phyloP scores from a whole-genome alignment of 805 yeast genomes.

The Wilhelminamyces savonicus region DNA sequence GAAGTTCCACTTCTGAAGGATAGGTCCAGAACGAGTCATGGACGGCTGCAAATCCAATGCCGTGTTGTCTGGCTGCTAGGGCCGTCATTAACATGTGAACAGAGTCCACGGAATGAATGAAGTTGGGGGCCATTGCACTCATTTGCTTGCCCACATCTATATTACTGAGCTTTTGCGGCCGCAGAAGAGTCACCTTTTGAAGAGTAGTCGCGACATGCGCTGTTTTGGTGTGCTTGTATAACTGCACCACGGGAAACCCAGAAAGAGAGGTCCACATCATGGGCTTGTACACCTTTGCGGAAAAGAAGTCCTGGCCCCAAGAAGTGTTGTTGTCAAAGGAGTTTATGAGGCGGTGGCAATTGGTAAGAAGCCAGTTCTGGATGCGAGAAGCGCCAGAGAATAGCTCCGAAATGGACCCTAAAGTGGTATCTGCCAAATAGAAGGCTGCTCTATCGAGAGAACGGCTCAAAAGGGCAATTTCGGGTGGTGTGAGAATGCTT shows the following conservation, averaged over 20 bases:
- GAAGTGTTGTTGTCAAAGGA: conserved; percentile 13
- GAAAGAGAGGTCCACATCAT: conserved; percentile 38
- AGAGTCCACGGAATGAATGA: conserved; percentile 37
- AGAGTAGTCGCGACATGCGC: conserved; percentile 13
- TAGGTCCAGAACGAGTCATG: conserved; percentile 43
- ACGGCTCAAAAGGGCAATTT: too few species aligned
- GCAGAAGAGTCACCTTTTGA: conserved; percentile 15
- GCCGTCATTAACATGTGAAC: conserved; percentile 33
- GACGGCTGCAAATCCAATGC: conserved; percentile 29
- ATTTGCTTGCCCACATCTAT: conserved; percentile 24
- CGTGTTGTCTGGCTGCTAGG: conserved; percentile 11
- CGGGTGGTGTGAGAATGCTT: neutral
- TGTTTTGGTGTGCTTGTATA: conserved; percentile 16
- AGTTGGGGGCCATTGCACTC: conserved; percentile 38
- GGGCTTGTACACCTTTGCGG: conserved; percentile 17
- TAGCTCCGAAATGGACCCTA: conserved; percentile 20
- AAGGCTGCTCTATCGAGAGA: conserved; percentile 3
- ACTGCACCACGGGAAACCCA: conserved; percentile 37
- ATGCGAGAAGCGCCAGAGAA: conserved; percentile 27
- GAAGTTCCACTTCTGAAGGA: conserved; percentile 20
- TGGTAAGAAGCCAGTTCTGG: conserved; percentile 30
- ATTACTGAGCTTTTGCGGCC: conserved; percentile 14
- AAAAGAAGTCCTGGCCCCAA: conserved; percentile 12
- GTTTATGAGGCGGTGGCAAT: conserved; percentile 22
- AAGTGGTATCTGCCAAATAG: conserved; percentile 15